Conservation (phyloP, 139 green algal genomes). For the Nannochloris sp. region DNA sequence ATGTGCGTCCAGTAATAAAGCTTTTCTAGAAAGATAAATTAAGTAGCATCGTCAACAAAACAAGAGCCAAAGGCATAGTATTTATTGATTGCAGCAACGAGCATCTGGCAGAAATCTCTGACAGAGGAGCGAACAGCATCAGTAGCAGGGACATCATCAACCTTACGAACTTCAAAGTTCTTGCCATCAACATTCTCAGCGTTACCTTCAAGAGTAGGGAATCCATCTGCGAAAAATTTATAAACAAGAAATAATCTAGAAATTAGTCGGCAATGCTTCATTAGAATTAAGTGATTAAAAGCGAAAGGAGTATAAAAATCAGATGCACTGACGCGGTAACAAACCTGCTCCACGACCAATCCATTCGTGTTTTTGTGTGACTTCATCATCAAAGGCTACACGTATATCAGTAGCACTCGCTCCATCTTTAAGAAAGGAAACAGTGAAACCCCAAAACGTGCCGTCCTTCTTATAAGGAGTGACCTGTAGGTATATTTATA, state of each 20-base stretch:
- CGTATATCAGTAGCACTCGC: conserved; percentile 42
- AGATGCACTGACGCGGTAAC: conserved; percentile 10
- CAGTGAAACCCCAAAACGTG: conserved; percentile 52
- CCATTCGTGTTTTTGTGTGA: conserved; percentile 58
- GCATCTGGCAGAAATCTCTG: conserved; percentile 54
- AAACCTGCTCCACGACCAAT: conserved; percentile 52
- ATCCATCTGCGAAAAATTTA: conserved; percentile 50
- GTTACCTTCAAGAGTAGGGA: conserved; percentile 67
- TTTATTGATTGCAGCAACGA: conserved; percentile 68
- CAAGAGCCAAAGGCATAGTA: conserved; percentile 81
- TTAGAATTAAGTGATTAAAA: not conserved
- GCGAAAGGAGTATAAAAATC: not conserved
- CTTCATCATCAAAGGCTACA: conserved; percentile 65
- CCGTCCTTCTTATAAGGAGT: conserved; percentile 18
- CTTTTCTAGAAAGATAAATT: too few species aligned
- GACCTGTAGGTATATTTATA: conserved; percentile 4
- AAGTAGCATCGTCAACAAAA: conserved; percentile 67
- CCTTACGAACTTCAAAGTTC: conserved; percentile 60
- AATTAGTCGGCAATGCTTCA: not conserved
- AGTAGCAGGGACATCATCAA: conserved; percentile 42
- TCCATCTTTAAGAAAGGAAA: conserved; percentile 66
- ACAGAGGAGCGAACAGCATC: conserved; percentile 54
- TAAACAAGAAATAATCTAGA: not conserved
- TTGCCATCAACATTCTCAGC: conserved; percentile 57
- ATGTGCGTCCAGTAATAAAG: too few species aligned